These are phyloP conservation scores for Colletotrichum sp. DNA, from an alignment of 2,329 filamentous ascomycete species.

Conservation along the genomic window DNA sequence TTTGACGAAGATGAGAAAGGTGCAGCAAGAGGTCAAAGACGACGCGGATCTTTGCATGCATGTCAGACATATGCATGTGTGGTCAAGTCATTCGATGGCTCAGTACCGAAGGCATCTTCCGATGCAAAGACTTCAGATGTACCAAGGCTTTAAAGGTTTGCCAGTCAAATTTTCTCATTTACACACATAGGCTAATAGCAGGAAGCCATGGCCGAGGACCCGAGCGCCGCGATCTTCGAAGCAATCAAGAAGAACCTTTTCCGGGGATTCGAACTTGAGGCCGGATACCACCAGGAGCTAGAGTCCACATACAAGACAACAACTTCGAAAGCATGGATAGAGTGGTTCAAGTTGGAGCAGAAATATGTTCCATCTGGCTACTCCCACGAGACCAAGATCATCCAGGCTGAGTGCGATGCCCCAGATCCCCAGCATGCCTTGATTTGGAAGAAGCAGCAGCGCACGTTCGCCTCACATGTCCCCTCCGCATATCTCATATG, in stretches of 20 bases:
- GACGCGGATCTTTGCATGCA: conserved; percentile 23
- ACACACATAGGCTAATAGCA: background rate
- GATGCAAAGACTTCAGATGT: conserved; percentile 16
- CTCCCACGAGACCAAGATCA: conserved; percentile 22
- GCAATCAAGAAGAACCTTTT: conserved; percentile 28
- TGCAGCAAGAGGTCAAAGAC: conserved; percentile 18
- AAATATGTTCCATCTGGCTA: conserved; percentile 27
- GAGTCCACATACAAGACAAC: conserved; percentile 30
- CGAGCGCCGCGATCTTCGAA: conserved; percentile 8
- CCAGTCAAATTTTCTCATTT: background rate
- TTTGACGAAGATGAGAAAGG: conserved; percentile 18
- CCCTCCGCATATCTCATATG: conserved; percentile 29
- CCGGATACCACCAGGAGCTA: conserved; percentile 29
- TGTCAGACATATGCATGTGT: conserved; percentile 9
- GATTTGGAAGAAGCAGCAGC: conserved; percentile 30
- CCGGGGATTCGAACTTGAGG: conserved; percentile 26
- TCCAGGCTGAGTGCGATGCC: conserved; percentile 31
- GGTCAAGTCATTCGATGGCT: conserved; percentile 19
- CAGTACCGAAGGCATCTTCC: conserved; percentile 17
- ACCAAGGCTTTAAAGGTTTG: conserved; percentile 4
- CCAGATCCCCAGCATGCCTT: conserved; percentile 30
- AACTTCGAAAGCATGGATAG: conserved; percentile 27
- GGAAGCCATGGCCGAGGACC: conserved; percentile 5
- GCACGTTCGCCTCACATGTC: conserved; percentile 21
- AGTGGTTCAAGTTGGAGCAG: conserved; percentile 31